phyloP scores from a whole-genome alignment of 371 early-diverging fungal genomes.

The Rhizopus stolonifer region DNA sequence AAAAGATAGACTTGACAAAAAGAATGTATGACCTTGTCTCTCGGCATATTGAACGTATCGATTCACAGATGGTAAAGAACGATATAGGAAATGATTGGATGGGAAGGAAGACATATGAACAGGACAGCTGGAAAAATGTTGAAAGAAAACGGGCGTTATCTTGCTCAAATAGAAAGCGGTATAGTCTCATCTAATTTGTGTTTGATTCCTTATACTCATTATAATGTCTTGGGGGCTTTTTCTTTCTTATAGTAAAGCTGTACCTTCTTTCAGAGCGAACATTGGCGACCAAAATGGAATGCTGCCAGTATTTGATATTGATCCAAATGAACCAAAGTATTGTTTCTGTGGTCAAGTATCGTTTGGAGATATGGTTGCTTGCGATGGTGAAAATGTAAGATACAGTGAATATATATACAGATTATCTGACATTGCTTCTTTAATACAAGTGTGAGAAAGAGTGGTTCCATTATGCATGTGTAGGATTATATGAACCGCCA shows the following conservation, averaged over 20 bases:
- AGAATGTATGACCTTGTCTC: slow-evolving; percentile 51
- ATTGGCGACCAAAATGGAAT: slow-evolving; percentile 19
- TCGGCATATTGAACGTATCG: slow-evolving; percentile 51
- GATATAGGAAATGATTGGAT: slow-evolving; percentile 43
- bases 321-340: slow-evolving; percentile 95
- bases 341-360: slow-evolving; percentile 95
- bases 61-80: slow-evolving; percentile 47
- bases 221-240: not conserved
- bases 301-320: slow-evolving; percentile 72
- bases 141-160: not conserved
- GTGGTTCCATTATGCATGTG: slow-evolving; percentile 97
- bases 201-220: not conserved
- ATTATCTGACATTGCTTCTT: not conserved
- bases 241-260: not conserved
- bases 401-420: not conserved
- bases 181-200: not conserved
- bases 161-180: not conserved
- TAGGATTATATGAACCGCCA: slow-evolving; percentile 79
- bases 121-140: slow-evolving; percentile 6
- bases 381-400: slow-evolving; percentile 87
- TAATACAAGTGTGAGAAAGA: slow-evolving; percentile 77
- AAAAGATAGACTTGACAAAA: slow-evolving; percentile 50
- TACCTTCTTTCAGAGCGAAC: not conserved
- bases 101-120: slow-evolving; percentile 12
- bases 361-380: slow-evolving; percentile 98